phyloP scores from a whole-genome alignment of 768 basidiomycete genomes.

The Rhizopogon salebrosus region DNA sequence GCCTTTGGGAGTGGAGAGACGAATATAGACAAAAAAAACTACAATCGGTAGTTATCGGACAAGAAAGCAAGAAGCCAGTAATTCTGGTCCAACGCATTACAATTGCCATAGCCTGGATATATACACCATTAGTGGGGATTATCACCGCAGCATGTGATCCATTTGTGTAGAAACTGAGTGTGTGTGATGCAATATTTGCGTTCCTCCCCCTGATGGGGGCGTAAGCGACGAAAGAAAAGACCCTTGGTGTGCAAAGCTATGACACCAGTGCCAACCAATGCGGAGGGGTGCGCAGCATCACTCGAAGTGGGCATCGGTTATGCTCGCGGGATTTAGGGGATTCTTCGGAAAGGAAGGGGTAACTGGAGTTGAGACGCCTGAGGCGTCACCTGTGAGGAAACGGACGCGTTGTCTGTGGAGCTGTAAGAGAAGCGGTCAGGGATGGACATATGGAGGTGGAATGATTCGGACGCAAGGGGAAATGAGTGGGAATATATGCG shows the following conservation, averaged over 20 bases:
- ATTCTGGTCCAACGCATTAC: conserved; percentile 13
- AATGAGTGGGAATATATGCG: conserved; percentile 12
- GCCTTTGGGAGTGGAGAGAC: not conserved
- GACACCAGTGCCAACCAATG: not conserved
- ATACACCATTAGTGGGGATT: conserved; percentile 29
- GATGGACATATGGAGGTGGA: not conserved
- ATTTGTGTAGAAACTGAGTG: not conserved
- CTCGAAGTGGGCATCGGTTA: conserved; percentile 46
- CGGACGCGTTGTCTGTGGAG: conserved; percentile 80
- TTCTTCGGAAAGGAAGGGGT: conserved; percentile 48
- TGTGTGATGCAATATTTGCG: not conserved
- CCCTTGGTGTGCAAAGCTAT: not conserved
- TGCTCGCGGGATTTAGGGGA: conserved; percentile 26
- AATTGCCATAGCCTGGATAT: conserved; percentile 17
- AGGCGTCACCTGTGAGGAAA: conserved; percentile 61
- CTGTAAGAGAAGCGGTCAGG: conserved; percentile 30
- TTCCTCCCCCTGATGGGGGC: not conserved
- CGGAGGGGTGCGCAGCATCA: conserved; percentile 7
- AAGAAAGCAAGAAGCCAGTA: not conserved
- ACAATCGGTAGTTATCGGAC: too few relatives aligned
- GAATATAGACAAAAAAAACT: not conserved
- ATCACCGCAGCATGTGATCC: conserved; percentile 16
- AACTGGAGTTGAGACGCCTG: conserved; percentile 63
- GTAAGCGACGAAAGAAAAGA: not conserved
- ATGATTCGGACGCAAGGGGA: conserved; percentile 6